Conservation (phyloP, 345 rosid species). For the Fremontodendron californicum region DNA sequence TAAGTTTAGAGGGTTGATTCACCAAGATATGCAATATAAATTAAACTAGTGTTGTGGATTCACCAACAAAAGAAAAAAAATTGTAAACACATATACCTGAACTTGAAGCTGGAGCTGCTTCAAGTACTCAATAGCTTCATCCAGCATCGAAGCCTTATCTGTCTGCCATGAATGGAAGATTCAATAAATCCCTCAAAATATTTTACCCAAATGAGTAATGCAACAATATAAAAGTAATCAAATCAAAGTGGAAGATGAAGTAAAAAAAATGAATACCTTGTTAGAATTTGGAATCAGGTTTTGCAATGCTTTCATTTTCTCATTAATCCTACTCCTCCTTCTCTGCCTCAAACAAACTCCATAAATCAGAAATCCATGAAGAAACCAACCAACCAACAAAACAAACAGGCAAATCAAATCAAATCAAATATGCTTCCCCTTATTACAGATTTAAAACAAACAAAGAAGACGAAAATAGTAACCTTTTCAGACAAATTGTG, state of each 20-base stretch:
- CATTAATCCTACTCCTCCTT: conserved; percentile 93
- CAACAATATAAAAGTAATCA: neutral
- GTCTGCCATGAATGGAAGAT: conserved; percentile 43
- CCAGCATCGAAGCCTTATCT: conserved; percentile 95
- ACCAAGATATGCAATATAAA: neutral
- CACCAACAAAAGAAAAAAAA: neutral
- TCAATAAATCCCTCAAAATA: conserved; percentile 2
- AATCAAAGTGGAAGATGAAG: neutral
- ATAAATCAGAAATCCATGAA: conserved; percentile 7
- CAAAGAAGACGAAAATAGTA: conserved; percentile 3
- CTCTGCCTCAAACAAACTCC: conserved; percentile 42
- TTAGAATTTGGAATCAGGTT: conserved; percentile 91
- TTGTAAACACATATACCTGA: conserved; percentile 44
- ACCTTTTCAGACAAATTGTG: conserved; percentile 99
- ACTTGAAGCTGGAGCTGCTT: conserved; percentile 97
- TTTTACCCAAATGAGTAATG: neutral
- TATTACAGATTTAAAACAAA: neutral
- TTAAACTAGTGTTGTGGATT: neutral
- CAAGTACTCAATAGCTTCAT: conserved; percentile 89
- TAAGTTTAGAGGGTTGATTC: neutral
- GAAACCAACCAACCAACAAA: neutral
- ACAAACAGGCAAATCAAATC: neutral
- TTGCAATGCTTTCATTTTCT: conserved; percentile 96
- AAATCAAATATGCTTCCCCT: neutral
- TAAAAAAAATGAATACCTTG: conserved; percentile 42